Evolutionary conservation across 2,329 filamentous ascomycete genomes (phyloP).

Genomic region (Claviceps quebecensis): DNA sequence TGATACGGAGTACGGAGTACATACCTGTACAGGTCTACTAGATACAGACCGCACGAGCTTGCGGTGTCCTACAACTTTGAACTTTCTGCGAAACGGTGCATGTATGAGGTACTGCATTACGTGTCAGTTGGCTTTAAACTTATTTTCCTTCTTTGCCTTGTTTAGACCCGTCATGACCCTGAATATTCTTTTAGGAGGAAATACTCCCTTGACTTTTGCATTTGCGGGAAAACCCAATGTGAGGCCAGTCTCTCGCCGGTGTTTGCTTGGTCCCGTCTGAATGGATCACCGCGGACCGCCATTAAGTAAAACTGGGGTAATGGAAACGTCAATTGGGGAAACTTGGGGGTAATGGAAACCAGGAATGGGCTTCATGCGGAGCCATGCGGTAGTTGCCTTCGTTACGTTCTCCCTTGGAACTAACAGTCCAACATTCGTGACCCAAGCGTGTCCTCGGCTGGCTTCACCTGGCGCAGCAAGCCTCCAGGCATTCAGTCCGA

Average conservation of each 20-base stretch:
- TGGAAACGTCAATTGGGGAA: constrained; percentile 18
- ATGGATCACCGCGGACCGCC: background rate
- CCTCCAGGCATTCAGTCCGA: no score
- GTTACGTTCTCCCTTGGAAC: background rate
- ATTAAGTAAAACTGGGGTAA: constrained; percentile 28
- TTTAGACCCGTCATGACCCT: background rate
- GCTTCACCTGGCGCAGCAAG: no score
- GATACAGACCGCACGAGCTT: no score
- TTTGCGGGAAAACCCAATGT: background rate
- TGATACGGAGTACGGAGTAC: no score
- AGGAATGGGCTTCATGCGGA: background rate
- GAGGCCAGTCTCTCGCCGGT: background rate
- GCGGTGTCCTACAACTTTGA: no score
- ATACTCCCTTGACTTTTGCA: background rate
- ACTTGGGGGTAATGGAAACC: constrained; percentile 24
- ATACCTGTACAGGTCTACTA: no score
- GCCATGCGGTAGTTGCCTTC: background rate
- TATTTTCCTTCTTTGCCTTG: background rate
- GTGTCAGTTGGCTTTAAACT: no score
- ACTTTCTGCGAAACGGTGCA: no score
- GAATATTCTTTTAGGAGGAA: background rate
- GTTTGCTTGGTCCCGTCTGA: background rate
- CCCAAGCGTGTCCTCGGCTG: no score
- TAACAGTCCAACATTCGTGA: no score
- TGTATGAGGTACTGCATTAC: no score